phyloP scores from a whole-genome alignment of 805 yeast genomes.

The Pichia heedii region DNA sequence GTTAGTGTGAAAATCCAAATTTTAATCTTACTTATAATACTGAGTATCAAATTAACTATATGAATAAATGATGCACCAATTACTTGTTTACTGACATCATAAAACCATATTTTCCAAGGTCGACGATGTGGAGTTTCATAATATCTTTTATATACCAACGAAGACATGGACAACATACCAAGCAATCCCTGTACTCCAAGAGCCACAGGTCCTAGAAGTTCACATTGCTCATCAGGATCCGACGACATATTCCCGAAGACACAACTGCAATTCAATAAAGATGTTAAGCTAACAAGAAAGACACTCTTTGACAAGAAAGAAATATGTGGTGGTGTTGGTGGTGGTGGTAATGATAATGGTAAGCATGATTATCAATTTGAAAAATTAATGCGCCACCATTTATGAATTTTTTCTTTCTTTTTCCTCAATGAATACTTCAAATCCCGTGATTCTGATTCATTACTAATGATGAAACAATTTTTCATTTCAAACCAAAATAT shows the following conservation, averaged over 20 bases:
- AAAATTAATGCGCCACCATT: no score
- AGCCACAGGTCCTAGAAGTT: constrained; percentile 80
- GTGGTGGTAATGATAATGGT: no score
- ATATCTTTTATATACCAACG: constrained; percentile 65
- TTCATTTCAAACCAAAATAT: no score
- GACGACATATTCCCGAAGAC: no score
- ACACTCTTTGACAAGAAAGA: no score
- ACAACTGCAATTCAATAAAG: no score
- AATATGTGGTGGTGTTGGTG: no score
- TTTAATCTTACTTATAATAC: constrained; percentile 41
- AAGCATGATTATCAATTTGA: no score
- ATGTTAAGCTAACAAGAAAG: neutral
- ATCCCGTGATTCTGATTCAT: no score
- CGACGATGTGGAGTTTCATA: constrained; percentile 74
- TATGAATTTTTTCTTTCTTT: neutral
- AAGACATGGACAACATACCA: constrained; percentile 68
- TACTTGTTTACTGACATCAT: constrained; percentile 84
- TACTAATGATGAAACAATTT: no score
- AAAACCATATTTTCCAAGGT: constrained; percentile 82
- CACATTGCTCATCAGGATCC: constrained; percentile 31
- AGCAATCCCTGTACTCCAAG: constrained; percentile 64
- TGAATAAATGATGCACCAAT: constrained; percentile 84
- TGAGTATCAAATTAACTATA: constrained; percentile 60
- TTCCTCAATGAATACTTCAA: no score
- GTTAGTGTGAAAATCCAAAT: neutral